Evolutionary conservation across 169 alveolate genomes (phyloP), one percentile per base, ranked within the genome.

Genomic region (Plasmodium coatneyi): DNA sequence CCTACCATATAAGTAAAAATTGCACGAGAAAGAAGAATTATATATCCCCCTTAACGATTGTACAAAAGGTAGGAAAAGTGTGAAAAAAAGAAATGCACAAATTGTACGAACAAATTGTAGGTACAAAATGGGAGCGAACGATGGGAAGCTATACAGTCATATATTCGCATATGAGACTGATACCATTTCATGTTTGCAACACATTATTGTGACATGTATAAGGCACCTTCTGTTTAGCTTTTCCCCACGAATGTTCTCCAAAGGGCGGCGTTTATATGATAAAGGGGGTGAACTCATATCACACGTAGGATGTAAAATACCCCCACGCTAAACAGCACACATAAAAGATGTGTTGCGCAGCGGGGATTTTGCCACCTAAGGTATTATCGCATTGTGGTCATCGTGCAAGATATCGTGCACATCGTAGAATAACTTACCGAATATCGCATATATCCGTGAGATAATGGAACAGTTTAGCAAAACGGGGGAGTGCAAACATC

Each of bases 21-120:
- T 71, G 16, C 52, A 91, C 92, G 19, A 80, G 95, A 80, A 91
- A 91, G 74, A 91, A 91, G 83, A 91, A 71, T 82, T 91, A 91
- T 76, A 12, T 71, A 80, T 91, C 95, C 22, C 95, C 95, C 6
- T 3, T 80, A 71, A 34, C 39, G 71, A 41, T 89, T 25, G 71
- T 89, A 49, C 22, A 41, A 10, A 74, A 76, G 30, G 66, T 86
- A 56, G 79, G 80, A 32, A 30, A 80, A 34, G n/a, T 41, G 25
- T 46, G 39, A 71, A 41, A 46, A 80, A 46, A 60, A 46, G 39
- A 78, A 5, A 36, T 34, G 10, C n/a, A n/a, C n/a, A n/a, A n/a
- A n/a, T n/a, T n/a, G n/a, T n/a, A n/a, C n/a, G n/a, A n/a, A n/a
- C n/a, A n/a, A n/a, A n/a, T n/a, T 71, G 28, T 71, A 19, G 36